Conservation (phyloP, 225 moss, liverwort and hornwort species). For the Physcomitrellopsis africana region DNA sequence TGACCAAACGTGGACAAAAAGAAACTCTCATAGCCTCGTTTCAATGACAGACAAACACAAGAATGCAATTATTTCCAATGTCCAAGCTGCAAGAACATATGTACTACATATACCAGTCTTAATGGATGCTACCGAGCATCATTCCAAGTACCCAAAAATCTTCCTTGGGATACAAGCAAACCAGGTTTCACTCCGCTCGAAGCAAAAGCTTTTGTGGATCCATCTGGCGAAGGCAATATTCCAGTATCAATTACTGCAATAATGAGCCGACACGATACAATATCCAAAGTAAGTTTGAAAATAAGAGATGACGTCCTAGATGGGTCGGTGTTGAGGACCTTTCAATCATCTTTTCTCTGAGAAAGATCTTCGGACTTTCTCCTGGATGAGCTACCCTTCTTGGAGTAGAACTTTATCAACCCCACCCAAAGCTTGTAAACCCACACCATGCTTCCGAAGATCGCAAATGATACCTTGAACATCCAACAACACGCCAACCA, state of each 20-base stretch:
- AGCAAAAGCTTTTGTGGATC: too few species aligned
- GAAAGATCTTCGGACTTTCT: slow-evolving; percentile 42
- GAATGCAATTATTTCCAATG: slow-evolving; percentile 11
- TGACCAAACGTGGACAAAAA: too few species aligned
- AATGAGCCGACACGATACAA: too few species aligned
- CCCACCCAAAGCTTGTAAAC: slow-evolving; percentile 99
- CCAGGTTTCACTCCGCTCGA: not conserved
- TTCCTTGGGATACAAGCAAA: not conserved
- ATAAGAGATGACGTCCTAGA: too few species aligned
- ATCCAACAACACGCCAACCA: slow-evolving; percentile 96
- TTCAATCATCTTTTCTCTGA: slow-evolving; percentile 50
- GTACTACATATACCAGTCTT: slow-evolving; percentile 15
- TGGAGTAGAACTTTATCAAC: slow-evolving; percentile 80
- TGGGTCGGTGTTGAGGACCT: slow-evolving; percentile 12
- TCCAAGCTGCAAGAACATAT: slow-evolving; percentile 26
- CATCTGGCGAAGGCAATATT: too few species aligned
- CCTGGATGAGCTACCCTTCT: slow-evolving; percentile 29
- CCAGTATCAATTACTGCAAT: too few species aligned
- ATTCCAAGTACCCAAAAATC: slow-evolving; percentile 30
- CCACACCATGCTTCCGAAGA: slow-evolving; percentile 92
- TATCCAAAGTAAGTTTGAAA: too few species aligned
- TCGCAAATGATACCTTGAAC: slow-evolving; percentile 88
- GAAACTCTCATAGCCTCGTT: too few species aligned
- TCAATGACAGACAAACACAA: not conserved
- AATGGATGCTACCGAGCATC: slow-evolving; percentile 28